Conservation (phyloP, 768 basidiomycete genomes). For the Leccinum rimulosum region DNA sequence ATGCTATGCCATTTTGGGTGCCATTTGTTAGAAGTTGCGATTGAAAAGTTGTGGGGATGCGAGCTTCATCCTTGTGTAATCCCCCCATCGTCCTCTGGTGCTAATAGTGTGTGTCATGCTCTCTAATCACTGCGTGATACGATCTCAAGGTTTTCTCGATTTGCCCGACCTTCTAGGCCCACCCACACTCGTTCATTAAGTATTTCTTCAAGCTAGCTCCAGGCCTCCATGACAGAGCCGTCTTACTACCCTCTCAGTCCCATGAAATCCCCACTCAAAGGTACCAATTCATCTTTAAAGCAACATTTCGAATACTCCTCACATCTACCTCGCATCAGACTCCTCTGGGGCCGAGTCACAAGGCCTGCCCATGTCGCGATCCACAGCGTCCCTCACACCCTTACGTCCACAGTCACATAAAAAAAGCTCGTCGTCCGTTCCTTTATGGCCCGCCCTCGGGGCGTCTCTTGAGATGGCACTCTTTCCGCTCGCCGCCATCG, state of each 20-base stretch:
- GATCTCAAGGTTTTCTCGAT: not conserved
- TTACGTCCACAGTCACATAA: constrained; percentile 1
- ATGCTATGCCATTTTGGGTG: not conserved
- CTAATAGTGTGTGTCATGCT: not conserved
- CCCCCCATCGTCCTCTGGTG: not conserved
- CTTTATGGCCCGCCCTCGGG: constrained; percentile 9
- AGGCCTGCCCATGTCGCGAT: not conserved
- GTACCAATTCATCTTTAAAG: not conserved
- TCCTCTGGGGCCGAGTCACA: not conserved
- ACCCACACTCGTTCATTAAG: constrained; percentile 9
- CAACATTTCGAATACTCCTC: not conserved
- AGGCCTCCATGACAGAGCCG: constrained; percentile 11
- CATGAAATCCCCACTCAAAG: constrained; percentile 3
- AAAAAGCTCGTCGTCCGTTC: not conserved
- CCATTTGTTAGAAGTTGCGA: not conserved
- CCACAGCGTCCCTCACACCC: constrained; percentile 8
- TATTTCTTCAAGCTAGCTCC: not conserved
- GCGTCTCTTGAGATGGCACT: constrained; percentile 17
- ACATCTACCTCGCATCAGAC: not conserved
- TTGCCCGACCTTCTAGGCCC: not conserved
- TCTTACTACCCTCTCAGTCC: constrained; percentile 22
- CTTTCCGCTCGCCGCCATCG: constrained; percentile 28
- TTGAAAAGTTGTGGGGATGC: not conserved
- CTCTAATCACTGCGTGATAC: not conserved
- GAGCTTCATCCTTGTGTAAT: not conserved